Evolutionary conservation across 495 filamentous ascomycete genomes (phyloP), one percentile per base, ranked within the genome.

Genomic region (Tuber microsphaerosporum): DNA sequence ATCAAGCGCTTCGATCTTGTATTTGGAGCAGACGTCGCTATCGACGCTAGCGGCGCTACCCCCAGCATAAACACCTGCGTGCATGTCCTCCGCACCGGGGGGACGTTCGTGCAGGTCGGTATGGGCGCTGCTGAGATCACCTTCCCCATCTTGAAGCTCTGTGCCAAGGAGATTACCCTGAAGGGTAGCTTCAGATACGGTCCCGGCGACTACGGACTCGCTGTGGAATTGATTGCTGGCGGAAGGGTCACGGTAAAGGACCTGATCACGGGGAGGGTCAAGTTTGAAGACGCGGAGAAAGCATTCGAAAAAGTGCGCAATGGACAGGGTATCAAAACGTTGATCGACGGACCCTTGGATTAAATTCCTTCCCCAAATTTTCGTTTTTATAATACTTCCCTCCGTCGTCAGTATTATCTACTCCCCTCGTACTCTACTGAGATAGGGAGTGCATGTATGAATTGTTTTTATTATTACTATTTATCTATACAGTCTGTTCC

Each of bases 171-270:
- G 85, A 87, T 97, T 7, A 91, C 88, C 34, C 87, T 92, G 7
- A 90, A 90, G 81, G 93, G 93, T 26, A 91, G 89, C 79, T 97
- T 94, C 84, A 89, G 93, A 41, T 97, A 97, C 82, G 90, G 89
- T 14, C 87, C 89, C 69, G 92, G 92, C 2, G 94, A 97, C 82
- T 97, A 94, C 80, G 85, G 88, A 82, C 86, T 93, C 16, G 93
- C 92, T 1, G 86, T 97, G 26, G 87, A 91, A 73, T 84, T 97
- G 70, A 86, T 95, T 0, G 84, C 85, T 6, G 84, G 82, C 46
- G 88, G 90, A 65, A 88, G 87, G 79, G 86, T 97, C 34, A 88
- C 88, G 74, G 88, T 96, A 48, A 91, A 91, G 86, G 85, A 86
- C 79, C 85, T 97, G 31, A 88, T 97, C 69, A 91, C 89, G 22